Evolutionary conservation across 2,329 filamentous ascomycete species (phyloP), one percentile per base, ranked within the genome.

Genomic region (Diplocarpon rosae): DNA sequence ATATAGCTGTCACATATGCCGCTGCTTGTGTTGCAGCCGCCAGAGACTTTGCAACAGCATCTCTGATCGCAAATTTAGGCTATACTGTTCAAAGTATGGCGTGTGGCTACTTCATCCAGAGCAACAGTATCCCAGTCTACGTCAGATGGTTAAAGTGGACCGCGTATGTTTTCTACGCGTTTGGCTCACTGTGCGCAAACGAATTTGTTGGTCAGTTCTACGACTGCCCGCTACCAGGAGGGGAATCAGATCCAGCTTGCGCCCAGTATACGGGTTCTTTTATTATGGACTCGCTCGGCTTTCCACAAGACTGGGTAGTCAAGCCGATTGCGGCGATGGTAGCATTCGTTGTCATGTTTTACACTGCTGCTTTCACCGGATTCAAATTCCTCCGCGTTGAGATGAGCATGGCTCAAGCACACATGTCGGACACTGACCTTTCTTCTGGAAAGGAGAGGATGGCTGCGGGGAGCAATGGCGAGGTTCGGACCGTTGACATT

Each of bases 91-190:
- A 89, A 57, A 81, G 75, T 1, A 77, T 87, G 66, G 78, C 78
- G 0, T 86, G 83, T 51, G 84, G 84, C 1, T 87, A 81, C 61
- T 88, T 89, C 52, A 76, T 88, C 12, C 83, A 88, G 59, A 70
- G 72, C 10, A 76, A 84, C 42, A 77, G 79, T 5, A 83, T 89
- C 3, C 82, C 84, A 0, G 68, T 88, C 1, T 89, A 87, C 54
- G 76, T 86, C n/a, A 71, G 83, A 44, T 89, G 84, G 84, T 66
- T 84, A 1, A 88, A 86, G 58, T 83, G 77, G 67, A 70, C 71
- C 17, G 73, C 76, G 1, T 81, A 79, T 51, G 70, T 72, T 16
- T 83, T 77, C 57, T 88, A 87, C 55, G 73, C 72, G 0, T 85
- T 88, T 55, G 78, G 82, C 0, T 81, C 82, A 2, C 70, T 87